Evolutionary conservation across 2,329 filamentous ascomycete genomes (phyloP).

Genomic region (Phoma sp.): DNA sequence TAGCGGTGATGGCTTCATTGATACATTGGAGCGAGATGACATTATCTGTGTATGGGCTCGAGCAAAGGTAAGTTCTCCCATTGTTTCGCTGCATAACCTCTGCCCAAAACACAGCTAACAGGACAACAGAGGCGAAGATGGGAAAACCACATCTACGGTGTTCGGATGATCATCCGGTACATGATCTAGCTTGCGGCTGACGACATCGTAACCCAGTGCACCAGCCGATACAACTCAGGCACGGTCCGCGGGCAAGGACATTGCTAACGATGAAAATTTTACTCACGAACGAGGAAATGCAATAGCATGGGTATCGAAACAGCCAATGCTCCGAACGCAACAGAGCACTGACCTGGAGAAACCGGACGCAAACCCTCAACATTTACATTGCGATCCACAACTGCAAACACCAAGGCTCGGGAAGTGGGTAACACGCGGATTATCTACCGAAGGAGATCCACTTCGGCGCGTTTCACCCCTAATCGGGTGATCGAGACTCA

Average conservation of each 20-base stretch:
- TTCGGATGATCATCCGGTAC: conserved; percentile 21
- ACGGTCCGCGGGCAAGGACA: background rate
- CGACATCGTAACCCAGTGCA: background rate
- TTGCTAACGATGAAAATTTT: conserved; percentile 1
- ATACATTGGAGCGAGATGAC: conserved; percentile 22
- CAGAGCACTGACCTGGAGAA: background rate
- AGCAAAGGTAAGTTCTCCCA: conserved; percentile 26
- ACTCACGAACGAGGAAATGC: background rate
- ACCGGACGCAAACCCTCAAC: conserved; percentile 8
- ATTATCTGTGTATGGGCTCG: conserved; percentile 29
- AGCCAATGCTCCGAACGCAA: background rate
- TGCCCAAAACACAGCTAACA: background rate
- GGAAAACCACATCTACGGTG: conserved; percentile 26
- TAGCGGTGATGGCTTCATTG: conserved; percentile 23
- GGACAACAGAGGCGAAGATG: conserved; percentile 21
- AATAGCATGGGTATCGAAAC: background rate
- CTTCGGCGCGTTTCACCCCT: background rate
- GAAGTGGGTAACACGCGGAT: conserved; percentile 2
- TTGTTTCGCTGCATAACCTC: background rate
- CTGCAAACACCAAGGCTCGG: conserved; percentile 3
- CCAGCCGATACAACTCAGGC: background rate
- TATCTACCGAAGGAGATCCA: conserved; percentile 2
- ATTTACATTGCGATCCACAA: conserved; percentile 4
- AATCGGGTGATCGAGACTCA: background rate
- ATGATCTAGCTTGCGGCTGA: conserved; percentile 12